Evolutionary conservation across 228 moss, liverwort and hornwort genomes (phyloP).

Genomic region (Sphagnum magellanicum): DNA sequence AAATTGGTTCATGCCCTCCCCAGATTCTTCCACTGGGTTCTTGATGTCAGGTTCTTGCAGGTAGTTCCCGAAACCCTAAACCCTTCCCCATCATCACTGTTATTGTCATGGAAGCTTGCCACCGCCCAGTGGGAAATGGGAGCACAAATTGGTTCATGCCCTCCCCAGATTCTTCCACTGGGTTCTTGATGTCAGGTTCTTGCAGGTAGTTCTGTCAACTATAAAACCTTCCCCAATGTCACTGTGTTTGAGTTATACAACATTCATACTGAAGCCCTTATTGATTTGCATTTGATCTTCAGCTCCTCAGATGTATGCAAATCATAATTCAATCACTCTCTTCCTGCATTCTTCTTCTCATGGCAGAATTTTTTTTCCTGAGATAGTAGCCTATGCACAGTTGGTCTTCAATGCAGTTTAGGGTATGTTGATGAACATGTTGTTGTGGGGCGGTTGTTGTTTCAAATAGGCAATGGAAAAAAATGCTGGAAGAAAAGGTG

Average conservation of each 20-base stretch:
- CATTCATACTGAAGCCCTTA: background rate
- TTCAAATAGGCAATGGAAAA: constrained; percentile 13
- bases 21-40: constrained; percentile 78
- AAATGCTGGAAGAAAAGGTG: constrained; percentile 21
- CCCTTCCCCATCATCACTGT: constrained; percentile 11
- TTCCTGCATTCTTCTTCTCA: background rate
- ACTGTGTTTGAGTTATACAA: background rate
- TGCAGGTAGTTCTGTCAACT: constrained; percentile 39
- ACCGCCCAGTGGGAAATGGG: too few relatives aligned
- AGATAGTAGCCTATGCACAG: background rate
- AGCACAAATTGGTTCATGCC: constrained; percentile 26
- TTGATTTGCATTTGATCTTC: background rate
- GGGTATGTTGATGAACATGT: background rate
- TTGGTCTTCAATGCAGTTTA: background rate
- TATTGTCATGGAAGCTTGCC: constrained; percentile 2
- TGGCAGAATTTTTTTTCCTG: background rate
- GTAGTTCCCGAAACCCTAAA: constrained; percentile 15
- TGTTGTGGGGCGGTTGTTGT: background rate
- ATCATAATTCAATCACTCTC: background rate
- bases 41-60: constrained; percentile 74
- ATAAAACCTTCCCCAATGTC: constrained; percentile 10
- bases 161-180: constrained; percentile 83
- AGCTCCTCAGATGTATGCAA: background rate
- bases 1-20: constrained; percentile 48
- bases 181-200: constrained; percentile 73